phyloP scores from a whole-genome alignment of 768 basidiomycete species.

The Boletellus sp. region DNA sequence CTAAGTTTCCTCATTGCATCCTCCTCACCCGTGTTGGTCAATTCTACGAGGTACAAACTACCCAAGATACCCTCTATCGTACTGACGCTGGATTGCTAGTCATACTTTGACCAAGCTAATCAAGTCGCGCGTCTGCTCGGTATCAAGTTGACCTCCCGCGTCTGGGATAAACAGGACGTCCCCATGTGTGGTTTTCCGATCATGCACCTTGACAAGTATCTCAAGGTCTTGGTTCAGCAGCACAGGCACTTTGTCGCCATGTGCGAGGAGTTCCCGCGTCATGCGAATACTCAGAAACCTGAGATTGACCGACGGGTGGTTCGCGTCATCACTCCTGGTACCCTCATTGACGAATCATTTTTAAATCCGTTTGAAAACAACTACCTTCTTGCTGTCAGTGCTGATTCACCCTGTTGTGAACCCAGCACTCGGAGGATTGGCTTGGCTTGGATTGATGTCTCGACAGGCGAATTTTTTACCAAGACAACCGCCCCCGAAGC shows the following conservation, averaged over 20 bases:
- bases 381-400: conserved; percentile 70
- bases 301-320: conserved; percentile 77
- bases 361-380: conserved; percentile 85
- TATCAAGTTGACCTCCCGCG: conserved; percentile 78
- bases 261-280: conserved; percentile 83
- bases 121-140: conserved; percentile 72
- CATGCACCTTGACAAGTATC: conserved; percentile 76
- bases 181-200: conserved; percentile 93
- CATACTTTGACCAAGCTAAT: conserved; percentile 88
- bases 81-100: conserved; percentile 43
- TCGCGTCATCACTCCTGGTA: conserved; percentile 89
- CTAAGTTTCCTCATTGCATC: conserved; percentile 81
- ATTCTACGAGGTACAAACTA: conserved; percentile 79
- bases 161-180: conserved; percentile 66
- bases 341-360: conserved; percentile 89
- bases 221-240: conserved; percentile 81
- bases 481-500: conserved; percentile 50
- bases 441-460: conserved; percentile 92
- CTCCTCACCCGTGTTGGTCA: conserved; percentile 90
- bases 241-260: conserved; percentile 85
- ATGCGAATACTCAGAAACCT: conserved; percentile 47
- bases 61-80: neutral
- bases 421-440: conserved; percentile 39
- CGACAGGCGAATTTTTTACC: conserved; percentile 90
- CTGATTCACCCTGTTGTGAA: conserved; percentile 10